These are phyloP conservation scores for Medicago arabica DNA, from an alignment of 306 rosid genomes.

Conservation along the genomic window DNA sequence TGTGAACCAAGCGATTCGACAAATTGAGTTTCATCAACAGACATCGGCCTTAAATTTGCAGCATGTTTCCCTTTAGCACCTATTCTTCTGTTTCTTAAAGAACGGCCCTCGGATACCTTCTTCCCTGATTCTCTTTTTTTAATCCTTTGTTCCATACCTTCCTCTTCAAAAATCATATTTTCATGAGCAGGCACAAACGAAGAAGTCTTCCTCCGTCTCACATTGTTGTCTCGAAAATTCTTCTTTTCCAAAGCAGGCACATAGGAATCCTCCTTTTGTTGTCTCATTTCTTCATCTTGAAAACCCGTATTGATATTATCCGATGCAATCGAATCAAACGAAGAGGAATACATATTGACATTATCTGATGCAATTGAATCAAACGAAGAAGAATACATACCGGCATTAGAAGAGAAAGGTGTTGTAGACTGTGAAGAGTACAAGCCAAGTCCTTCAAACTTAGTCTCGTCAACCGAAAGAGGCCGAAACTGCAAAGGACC, in stretches of 20 bases:
- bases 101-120: conserved; percentile 36
- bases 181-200: conserved; percentile 42
- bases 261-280: conserved; percentile 16
- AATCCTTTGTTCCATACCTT: conserved; percentile 39
- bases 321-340: conserved; percentile 36
- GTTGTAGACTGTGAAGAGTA: conserved; percentile 49
- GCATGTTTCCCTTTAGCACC: conserved; percentile 48
- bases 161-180: conserved; percentile 39
- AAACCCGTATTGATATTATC: conserved; percentile 25
- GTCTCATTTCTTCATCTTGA: conserved; percentile 47
- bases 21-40: conserved; percentile 74
- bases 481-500: conserved; percentile 65
- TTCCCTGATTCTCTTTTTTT: conserved; percentile 39
- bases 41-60: conserved; percentile 66
- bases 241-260: conserved; percentile 41
- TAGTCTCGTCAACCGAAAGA: conserved; percentile 74
- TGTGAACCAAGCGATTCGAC: conserved; percentile 49
- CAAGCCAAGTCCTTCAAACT: conserved; percentile 60
- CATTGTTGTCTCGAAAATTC: conserved; percentile 38
- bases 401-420: conserved; percentile 58
- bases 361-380: conserved; percentile 34
- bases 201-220: conserved; percentile 29
- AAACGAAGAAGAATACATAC: conserved; percentile 59
- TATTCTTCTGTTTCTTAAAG: conserved; percentile 52
- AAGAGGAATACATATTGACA: conserved; percentile 52